Conservation (phyloP, 805 yeast genomes). For the Wickerhamiella sorbophila region DNA sequence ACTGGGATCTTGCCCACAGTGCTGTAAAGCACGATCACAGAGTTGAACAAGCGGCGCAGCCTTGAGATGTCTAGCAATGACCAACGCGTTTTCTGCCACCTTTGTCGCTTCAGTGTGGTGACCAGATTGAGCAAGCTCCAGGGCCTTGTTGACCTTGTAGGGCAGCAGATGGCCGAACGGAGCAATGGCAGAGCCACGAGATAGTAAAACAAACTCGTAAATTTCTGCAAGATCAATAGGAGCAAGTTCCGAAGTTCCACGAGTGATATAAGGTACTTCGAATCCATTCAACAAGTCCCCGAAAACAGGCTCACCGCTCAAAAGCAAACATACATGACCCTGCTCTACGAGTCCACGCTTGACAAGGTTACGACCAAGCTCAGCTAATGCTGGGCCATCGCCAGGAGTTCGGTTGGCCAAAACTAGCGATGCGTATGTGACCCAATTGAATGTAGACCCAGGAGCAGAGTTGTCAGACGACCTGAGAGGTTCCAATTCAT, state of each 20-base stretch:
- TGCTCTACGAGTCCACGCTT: constrained; percentile 28
- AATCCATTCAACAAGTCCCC: constrained; percentile 17
- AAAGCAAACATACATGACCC: constrained; percentile 27
- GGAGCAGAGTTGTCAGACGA: constrained; percentile 10
- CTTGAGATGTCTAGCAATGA: constrained; percentile 5
- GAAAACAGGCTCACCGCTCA: constrained; percentile 22
- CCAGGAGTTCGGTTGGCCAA: constrained; percentile 16
- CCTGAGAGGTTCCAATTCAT: constrained; percentile 31
- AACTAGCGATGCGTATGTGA: constrained; percentile 20
- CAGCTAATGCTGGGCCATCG: constrained; percentile 21
- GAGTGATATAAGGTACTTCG: constrained; percentile 20
- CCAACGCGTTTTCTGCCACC: constrained; percentile 6
- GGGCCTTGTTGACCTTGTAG: constrained; percentile 44
- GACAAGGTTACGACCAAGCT: constrained; percentile 27
- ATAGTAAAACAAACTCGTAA: constrained; percentile 41
- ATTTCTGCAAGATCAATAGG: constrained; percentile 48
- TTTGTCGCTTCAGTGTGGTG: constrained; percentile 2
- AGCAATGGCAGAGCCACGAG: constrained; percentile 7
- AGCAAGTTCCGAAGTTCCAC: constrained; percentile 33
- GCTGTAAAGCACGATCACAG: constrained; percentile 7
- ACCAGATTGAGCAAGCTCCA: constrained; percentile 20
- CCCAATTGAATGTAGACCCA: constrained; percentile 21
- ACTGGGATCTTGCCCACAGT: constrained; percentile 18
- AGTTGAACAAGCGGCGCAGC: constrained; percentile 3
- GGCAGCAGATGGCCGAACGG: constrained; percentile 40